Percentiles rank a stretch among this genome's conserved stretches.
Conservation (phyloP, 441 rosid species). For the Croton setiger region DNA sequence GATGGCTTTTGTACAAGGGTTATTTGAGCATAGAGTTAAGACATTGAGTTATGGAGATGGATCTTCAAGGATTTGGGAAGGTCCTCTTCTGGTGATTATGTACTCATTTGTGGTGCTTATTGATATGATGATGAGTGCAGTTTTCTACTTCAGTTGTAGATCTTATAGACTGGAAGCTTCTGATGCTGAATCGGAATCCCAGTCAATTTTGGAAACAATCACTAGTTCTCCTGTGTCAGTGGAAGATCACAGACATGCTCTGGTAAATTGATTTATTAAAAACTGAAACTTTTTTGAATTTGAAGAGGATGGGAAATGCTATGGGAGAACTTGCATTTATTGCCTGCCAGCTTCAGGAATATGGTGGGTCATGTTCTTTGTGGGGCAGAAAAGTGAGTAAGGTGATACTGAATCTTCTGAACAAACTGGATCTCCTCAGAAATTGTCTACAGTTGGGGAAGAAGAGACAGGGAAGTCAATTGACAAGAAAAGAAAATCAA, state of each 20-base stretch:
- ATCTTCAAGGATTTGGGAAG: conserved; percentile 91
- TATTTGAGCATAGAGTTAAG: conserved; percentile 92
- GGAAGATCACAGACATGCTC: conserved; percentile 20
- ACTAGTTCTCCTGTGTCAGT: conserved; percentile 24
- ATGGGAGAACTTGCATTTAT: conserved; percentile 8
- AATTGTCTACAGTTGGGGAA: conserved; percentile 33
- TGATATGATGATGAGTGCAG: conserved; percentile 82
- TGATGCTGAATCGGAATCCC: conserved; percentile 38
- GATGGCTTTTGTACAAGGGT: conserved; percentile 68
- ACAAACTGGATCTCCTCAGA: conserved; percentile 33
- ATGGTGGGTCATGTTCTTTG: conserved; percentile 83
- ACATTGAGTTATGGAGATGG: conserved; percentile 88
- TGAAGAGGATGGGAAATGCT: conserved; percentile 6
- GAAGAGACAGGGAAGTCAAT: conserved; percentile 28
- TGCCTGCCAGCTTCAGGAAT: conserved; percentile 57
- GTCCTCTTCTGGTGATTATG: conserved; percentile 82
- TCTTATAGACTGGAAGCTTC: conserved; percentile 57
- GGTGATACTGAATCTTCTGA: conserved; percentile 29
- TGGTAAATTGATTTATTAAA: conserved; percentile 18
- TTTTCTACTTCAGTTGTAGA: conserved; percentile 87
- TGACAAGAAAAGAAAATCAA: conserved; percentile 36
- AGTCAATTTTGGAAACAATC: conserved; percentile 47
- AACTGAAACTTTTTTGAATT: conserved; percentile 9
- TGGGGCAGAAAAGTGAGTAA: conserved; percentile 66
- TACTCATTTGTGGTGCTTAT: conserved; percentile 78